Evolutionary conservation across 495 filamentous ascomycete genomes (phyloP).

Genomic region (Xeromyces bisporus): DNA sequence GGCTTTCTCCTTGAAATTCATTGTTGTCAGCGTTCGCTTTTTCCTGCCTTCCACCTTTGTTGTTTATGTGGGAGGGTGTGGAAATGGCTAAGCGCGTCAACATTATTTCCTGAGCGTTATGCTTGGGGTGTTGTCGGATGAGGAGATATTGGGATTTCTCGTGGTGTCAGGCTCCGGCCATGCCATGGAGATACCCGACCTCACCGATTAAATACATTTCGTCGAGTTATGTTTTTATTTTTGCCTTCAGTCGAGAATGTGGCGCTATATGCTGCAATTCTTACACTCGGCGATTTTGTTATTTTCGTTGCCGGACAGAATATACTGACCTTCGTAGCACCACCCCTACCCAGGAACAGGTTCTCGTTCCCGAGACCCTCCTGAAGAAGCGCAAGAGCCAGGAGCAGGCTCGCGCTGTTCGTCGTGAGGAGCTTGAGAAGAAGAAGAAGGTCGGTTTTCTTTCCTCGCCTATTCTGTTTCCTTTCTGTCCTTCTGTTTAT

Average conservation of each 20-base stretch:
- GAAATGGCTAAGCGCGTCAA: constrained; percentile 25
- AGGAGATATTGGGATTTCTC: constrained; percentile 19
- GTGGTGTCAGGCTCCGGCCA: constrained; percentile 1
- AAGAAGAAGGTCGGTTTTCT: constrained; percentile 73
- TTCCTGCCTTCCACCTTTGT: constrained; percentile 6
- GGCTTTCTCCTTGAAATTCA: constrained; percentile 68
- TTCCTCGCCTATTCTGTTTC: too few relatives aligned
- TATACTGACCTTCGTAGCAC: constrained; percentile 59
- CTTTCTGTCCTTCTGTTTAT: constrained; percentile 5
- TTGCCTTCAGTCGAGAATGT: constrained; percentile 68
- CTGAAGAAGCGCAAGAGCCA: constrained; percentile 99
- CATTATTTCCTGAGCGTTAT: constrained; percentile 40
- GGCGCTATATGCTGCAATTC: constrained; percentile 75
- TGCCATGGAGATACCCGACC: constrained; percentile 13
- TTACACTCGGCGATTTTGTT: constrained; percentile 65
- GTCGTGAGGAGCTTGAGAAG: constrained; percentile 59
- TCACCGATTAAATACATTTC: constrained; percentile 65
- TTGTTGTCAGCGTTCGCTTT: constrained; percentile 41
- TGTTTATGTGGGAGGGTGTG: constrained; percentile 9
- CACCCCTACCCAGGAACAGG: constrained; percentile 76
- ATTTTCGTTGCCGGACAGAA: constrained; percentile 45
- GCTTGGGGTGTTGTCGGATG: constrained; percentile 73
- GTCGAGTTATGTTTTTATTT: constrained; percentile 49
- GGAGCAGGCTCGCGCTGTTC: constrained; percentile 90
- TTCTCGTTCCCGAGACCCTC: constrained; percentile 93